Conservation (phyloP, 208 protist genomes). For the Naegleria gruberi region DNA sequence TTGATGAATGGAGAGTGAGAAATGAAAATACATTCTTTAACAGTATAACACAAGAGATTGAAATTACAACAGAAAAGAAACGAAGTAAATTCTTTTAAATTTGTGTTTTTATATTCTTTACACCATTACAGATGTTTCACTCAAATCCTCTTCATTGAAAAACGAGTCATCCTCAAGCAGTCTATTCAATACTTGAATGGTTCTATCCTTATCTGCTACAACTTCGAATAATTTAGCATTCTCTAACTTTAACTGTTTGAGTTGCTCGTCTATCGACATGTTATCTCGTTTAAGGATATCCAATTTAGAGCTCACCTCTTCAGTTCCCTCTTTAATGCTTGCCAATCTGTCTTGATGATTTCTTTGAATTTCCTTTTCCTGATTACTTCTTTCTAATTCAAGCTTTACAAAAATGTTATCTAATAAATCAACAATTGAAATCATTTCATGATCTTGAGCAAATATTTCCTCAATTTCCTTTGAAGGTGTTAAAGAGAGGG, state of each 20-base stretch:
- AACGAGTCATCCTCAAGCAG: background rate
- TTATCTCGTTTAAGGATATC: background rate
- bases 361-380: background rate
- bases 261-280: background rate
- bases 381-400: too few species aligned
- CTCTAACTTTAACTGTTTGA: background rate
- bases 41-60: background rate
- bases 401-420: too few species aligned
- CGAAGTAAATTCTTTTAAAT: background rate
- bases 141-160: background rate
- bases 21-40: background rate
- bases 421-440: background rate
- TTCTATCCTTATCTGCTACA: background rate
- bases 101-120: too few species aligned
- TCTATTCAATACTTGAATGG: background rate
- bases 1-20: background rate
- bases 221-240: background rate
- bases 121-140: too few species aligned
- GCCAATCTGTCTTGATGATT: background rate
- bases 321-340: background rate
- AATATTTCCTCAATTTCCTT: too few species aligned
- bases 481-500: background rate
- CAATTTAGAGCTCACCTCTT: background rate
- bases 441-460: background rate
- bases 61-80: background rate